Base-by-base conservation (phyloP, 2,329 filamentous ascomycete species). In the Pseudogymnoascus sp. region DNA sequence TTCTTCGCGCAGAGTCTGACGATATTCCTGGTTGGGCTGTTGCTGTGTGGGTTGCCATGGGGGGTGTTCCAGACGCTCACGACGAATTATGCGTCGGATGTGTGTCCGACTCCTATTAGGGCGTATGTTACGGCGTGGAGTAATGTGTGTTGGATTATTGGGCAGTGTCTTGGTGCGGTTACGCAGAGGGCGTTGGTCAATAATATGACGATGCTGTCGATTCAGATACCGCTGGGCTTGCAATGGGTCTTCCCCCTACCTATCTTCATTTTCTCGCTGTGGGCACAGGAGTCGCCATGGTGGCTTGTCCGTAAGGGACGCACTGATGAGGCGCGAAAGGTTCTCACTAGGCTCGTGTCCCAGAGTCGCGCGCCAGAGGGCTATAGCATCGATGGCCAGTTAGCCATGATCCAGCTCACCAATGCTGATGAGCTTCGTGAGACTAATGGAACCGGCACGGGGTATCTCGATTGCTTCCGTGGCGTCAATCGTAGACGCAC, bases 341-440 rank as follows among this genome's bases (percentile, higher is more conserved):
- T 58, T 33, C 61, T 62, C n/a, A 68, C 74, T 4, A 75, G 76
- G 4, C 66, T 79, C 10, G 31, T 58, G 5, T 63, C 78, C 75
- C 15, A 77, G n/a, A 58, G 36, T 9, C 18, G 18, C 4, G 55
- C 84, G 5, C 74, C 79, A 2, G 76, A 79, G 63, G 83, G 85
- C 63, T 71, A 77, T n/a, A 77, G 82, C 66, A 84, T 81, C 0
- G 79, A 84, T 65, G 73, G 58, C 12, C 58, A 59, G 12, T 69
- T 84, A 5, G 74, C 79, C 3, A 76, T 79, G 64, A 83, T 85
- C 64, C 71, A 77, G n/a, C 78, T 83, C 65, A 84, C 81, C 0
- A 79, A 84, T 65, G 59, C 81, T 0, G 79, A 84, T 65, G 73
- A 78, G 60, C 71, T 82, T 1, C 82, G 84, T 67, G 72, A 77